Evolutionary conservation across 225 moss, liverwort and hornwort genomes (phyloP).

Genomic region (Antitrichia curtipendula): DNA sequence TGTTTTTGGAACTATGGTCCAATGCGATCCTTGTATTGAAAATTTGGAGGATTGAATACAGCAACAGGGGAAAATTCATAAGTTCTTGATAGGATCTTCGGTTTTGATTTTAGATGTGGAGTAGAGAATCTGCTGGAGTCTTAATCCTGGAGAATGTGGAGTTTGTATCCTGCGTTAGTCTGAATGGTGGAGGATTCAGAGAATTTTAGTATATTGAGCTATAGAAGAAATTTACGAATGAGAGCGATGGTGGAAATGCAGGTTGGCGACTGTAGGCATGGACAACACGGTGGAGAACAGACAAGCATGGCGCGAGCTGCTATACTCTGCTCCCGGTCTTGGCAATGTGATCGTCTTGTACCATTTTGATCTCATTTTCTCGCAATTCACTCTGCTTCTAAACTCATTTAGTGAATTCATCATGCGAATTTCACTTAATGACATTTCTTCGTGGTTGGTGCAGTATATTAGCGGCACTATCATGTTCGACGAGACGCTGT

Average conservation of each 20-base stretch:
- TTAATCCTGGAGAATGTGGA: background rate
- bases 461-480: conserved; percentile 99
- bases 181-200: background rate
- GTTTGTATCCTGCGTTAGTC: background rate
- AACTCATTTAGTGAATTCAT: background rate
- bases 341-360: conserved; percentile 46
- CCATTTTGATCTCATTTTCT: background rate
- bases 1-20: background rate
- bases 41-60: background rate
- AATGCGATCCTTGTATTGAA: background rate
- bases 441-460: background rate
- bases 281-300: conserved; percentile 88
- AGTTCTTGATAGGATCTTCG: background rate
- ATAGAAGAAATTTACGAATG: background rate
- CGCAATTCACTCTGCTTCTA: background rate
- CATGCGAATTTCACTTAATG: background rate
- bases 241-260: conserved; percentile 4
- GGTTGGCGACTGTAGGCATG: conserved; percentile 83
- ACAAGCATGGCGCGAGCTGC: conserved; percentile 97
- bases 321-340: conserved; percentile 90
- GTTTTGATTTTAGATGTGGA: background rate
- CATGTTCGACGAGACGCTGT: conserved; percentile 98
- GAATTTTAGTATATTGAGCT: background rate
- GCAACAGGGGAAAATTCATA: background rate
- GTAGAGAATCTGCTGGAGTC: background rate